phyloP scores from a whole-genome alignment of 768 basidiomycete species.

The Rhizopogon salebrosus region DNA sequence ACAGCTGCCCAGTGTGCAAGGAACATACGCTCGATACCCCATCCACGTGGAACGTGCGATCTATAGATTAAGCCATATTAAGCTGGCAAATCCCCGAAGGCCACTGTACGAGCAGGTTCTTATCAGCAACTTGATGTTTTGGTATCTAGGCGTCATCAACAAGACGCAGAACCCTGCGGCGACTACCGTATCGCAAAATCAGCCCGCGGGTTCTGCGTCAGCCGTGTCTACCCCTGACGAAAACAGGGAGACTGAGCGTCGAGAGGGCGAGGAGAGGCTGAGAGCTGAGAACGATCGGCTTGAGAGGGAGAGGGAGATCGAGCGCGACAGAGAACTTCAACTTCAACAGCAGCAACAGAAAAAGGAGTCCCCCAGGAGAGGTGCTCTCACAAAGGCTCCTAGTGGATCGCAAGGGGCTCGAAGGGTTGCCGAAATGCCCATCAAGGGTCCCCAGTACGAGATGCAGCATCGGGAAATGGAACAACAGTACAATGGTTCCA shows the following conservation, averaged over 20 bases:
- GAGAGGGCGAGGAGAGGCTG: slow-evolving; percentile 36
- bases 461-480: slow-evolving; percentile 93
- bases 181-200: slow-evolving; percentile 28
- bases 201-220: slow-evolving; percentile 13
- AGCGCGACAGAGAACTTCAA: slow-evolving; percentile 16
- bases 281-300: slow-evolving; percentile 36
- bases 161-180: slow-evolving; percentile 60
- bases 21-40: slow-evolving; percentile 76
- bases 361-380: slow-evolving; percentile 34
- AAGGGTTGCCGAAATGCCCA: slow-evolving; percentile 79
- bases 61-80: slow-evolving; percentile 96
- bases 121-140: slow-evolving; percentile 95
- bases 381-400: slow-evolving; percentile 65
- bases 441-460: slow-evolving; percentile 88
- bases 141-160: slow-evolving; percentile 98
- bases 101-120: slow-evolving; percentile 96
- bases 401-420: slow-evolving; percentile 42
- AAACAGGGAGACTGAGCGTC: slow-evolving; percentile 27
- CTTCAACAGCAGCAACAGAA: slow-evolving; percentile 36
- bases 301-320: slow-evolving; percentile 45
- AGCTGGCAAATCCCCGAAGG: slow-evolving; percentile 93
- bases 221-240: slow-evolving; percentile 29
- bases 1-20: slow-evolving; percentile 27
- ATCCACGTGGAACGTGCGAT: slow-evolving; percentile 99
- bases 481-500: slow-evolving; percentile 63